Base-by-base conservation (phyloP, 352 stramenopile species). In the Aphanomyces invadans region DNA sequence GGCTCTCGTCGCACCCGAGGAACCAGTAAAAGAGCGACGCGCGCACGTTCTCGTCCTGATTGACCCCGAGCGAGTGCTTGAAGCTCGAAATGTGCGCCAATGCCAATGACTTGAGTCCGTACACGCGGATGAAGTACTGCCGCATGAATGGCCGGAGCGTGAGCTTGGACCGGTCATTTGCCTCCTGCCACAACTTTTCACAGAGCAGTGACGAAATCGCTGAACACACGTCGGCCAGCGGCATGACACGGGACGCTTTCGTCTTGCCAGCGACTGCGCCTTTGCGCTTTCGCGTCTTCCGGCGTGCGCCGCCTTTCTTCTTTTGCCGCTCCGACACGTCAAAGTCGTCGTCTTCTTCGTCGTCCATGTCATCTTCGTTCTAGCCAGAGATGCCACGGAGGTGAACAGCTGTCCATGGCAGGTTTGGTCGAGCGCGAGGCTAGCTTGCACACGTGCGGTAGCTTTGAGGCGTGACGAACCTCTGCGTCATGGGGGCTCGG, bases 91-190 rank as follows among this genome's bases (percentile, higher is more conserved):
- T 64, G n/a, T 64, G 55, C 23, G 55, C 36, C 31, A 64, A 23
- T 9, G 55, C 55, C 5, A 64, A 38, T 4, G 55, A 64, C 55
- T 64, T 64, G 55, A 64, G 55, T 1, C 55, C 55, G 28, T 64
- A 64, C 23, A 64, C 55, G 15, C 55, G 55, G 38, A 64, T 64
- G 52, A 64, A 64, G 26, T 64, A 64, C 33, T 64, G 55, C 55
- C 55, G 32, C 55, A 46, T 64, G 29, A 64, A 64, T 10, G 38
- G n/a, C 28, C 36, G 32, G 17, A 64, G 39, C 33, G 55, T 26
- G n/a, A 51, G 55, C 0, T 51, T 45, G 9, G 55, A 49, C 10
- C 31, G 25, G 36, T 64, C 55, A 38, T 64, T 64, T 2, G 55
- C 39, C n/a, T 64, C 55, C 25, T 49, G 36, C 55, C 36, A 51